A percentile compares a stretch with the other conserved stretches of the same genome.
These are phyloP conservation scores for Suillus hirtellus DNA, from an alignment of 768 basidiomycete species.

Conservation along the genomic window DNA sequence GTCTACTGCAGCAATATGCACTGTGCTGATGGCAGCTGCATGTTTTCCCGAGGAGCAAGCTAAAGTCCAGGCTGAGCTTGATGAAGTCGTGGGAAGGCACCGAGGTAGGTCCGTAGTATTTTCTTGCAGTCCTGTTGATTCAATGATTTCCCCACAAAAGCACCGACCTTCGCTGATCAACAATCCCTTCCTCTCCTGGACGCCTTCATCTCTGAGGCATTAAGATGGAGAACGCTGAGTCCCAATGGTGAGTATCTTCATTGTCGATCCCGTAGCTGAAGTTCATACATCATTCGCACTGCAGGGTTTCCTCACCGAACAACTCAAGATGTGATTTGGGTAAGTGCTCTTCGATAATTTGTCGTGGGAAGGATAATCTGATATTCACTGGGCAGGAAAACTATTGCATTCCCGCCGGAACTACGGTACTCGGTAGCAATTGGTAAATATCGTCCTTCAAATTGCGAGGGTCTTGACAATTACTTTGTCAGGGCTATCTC, in stretches of 20 bases:
- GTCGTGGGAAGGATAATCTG: background rate
- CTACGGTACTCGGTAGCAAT: conserved; percentile 22
- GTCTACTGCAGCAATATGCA: background rate
- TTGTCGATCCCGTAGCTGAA: background rate
- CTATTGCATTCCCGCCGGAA: conserved; percentile 25
- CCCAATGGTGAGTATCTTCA: background rate
- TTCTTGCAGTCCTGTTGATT: background rate
- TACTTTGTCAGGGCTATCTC: conserved; percentile 1
- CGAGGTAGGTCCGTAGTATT: background rate
- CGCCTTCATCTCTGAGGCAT: background rate
- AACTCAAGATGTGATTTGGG: conserved; percentile 10
- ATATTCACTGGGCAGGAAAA: conserved; percentile 19
- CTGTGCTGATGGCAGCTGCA: background rate
- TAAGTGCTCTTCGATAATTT: background rate
- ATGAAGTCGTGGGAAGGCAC: background rate
- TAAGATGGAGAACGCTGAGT: background rate
- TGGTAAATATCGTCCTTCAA: conserved; percentile 15
- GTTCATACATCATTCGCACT: background rate
- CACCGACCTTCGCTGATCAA: conserved; percentile 1
- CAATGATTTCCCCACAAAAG: background rate
- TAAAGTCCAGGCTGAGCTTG: background rate
- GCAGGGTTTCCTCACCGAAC: conserved; percentile 8
- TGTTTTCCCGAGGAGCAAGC: conserved; percentile 1
- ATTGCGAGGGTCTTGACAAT: background rate
- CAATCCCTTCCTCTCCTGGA: background rate